Percentiles rank a stretch among this genome's conserved stretches.
These are phyloP conservation scores for Thelephora ganbajun DNA, from an alignment of 768 basidiomycete genomes.

Conservation along the genomic window DNA sequence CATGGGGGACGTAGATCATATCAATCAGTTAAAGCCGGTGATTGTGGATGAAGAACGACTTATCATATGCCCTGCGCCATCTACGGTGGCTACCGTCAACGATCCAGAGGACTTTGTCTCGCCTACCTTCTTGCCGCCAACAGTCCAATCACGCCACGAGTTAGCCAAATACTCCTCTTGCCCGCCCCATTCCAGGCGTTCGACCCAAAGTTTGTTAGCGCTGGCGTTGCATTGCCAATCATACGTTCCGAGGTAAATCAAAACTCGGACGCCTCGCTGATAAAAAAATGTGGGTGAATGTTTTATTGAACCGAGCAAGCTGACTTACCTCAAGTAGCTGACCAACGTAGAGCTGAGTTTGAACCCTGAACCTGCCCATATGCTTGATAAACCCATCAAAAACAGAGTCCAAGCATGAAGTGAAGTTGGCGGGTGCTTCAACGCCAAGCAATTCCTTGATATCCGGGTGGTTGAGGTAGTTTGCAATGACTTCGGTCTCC, in stretches of 20 bases:
- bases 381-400: slow-evolving; percentile 34
- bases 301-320: too few species aligned
- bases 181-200: slow-evolving; percentile 62
- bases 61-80: slow-evolving; percentile 53
- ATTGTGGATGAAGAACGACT: slow-evolving; percentile 14
- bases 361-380: slow-evolving; percentile 44
- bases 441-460: slow-evolving; percentile 34
- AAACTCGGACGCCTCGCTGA: slow-evolving; percentile 47
- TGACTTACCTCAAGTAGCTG: slow-evolving; percentile 40
- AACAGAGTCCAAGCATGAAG: slow-evolving; percentile 41
- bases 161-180: slow-evolving; percentile 31
- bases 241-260: slow-evolving; percentile 64
- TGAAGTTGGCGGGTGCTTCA: slow-evolving; percentile 33
- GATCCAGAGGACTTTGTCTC: slow-evolving; percentile 38
- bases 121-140: slow-evolving; percentile 41
- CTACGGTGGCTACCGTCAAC: slow-evolving; percentile 50
- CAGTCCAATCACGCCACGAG: slow-evolving; percentile 45
- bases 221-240: slow-evolving; percentile 77
- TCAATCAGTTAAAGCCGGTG: background rate
- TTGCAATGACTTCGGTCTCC: slow-evolving; percentile 24
- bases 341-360: slow-evolving; percentile 52
- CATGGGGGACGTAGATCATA: slow-evolving; percentile 41
- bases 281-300: too few species aligned
- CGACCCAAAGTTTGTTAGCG: slow-evolving; percentile 65
- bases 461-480: slow-evolving; percentile 32